Conservation (phyloP, 2,329 filamentous ascomycete genomes). For the Coniochaeta sp. region DNA sequence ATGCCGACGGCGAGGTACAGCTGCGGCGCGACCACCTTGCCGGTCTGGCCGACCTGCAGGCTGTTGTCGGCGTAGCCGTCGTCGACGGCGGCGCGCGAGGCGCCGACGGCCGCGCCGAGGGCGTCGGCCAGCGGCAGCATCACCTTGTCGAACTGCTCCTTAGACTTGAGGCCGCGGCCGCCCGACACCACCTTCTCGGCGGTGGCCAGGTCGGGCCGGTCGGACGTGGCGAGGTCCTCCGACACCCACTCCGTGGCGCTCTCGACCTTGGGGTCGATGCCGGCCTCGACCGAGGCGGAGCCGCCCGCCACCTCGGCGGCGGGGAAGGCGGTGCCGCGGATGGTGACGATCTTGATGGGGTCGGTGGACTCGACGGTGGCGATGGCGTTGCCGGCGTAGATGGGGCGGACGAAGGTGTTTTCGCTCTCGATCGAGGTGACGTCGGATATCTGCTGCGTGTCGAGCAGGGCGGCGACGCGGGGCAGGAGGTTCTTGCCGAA, state of each 20-base stretch:
- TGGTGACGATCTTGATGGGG: constrained; percentile 78
- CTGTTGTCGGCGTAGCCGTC: constrained; percentile 98
- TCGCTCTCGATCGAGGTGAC: constrained; percentile 81
- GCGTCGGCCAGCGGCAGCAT: constrained; percentile 91
- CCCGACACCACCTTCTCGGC: constrained; percentile 86
- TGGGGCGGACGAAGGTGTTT: constrained; percentile 91
- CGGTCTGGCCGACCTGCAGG: constrained; percentile 94
- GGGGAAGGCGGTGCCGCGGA: constrained; percentile 88
- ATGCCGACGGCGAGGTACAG: constrained; percentile 94
- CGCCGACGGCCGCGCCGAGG: constrained; percentile 90
- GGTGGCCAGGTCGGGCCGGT: constrained; percentile 89
- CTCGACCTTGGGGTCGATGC: constrained; percentile 73
- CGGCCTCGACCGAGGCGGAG: constrained; percentile 70
- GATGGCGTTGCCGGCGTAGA: constrained; percentile 97
- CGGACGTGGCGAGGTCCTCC: constrained; percentile 86
- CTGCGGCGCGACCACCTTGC: constrained; percentile 96
- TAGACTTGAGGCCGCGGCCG: constrained; percentile 91
- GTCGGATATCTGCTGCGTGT: constrained; percentile 90
- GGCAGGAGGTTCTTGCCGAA: constrained; percentile 96
- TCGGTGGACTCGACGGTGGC: constrained; percentile 90
- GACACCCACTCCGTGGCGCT: constrained; percentile 81
- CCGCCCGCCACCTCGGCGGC: constrained; percentile 64
- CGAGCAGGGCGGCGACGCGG: constrained; percentile 82
- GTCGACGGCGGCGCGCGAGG: constrained; percentile 90
- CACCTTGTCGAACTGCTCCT: constrained; percentile 90